Conservation (phyloP, 2,329 filamentous ascomycete species). For the Microascus cirrosus region DNA sequence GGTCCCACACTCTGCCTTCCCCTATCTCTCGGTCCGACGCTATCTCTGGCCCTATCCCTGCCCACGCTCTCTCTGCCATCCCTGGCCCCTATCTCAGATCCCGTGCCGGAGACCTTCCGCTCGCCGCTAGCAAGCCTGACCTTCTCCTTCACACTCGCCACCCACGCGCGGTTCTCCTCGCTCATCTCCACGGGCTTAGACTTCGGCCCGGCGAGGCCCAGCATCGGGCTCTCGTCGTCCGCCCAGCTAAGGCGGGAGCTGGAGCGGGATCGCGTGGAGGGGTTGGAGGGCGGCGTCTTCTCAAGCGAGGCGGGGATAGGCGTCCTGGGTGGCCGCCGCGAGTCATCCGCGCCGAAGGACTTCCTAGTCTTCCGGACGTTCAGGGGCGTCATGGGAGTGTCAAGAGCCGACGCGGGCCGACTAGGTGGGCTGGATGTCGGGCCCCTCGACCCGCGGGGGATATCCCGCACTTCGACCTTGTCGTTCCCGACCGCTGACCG, state of each 20-base stretch:
- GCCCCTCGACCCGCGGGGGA: slow-evolving; percentile 17
- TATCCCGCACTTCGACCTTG: slow-evolving; percentile 48
- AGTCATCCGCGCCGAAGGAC: slow-evolving; percentile 25
- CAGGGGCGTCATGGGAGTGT: slow-evolving; percentile 35
- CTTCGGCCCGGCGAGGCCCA: slow-evolving; percentile 62
- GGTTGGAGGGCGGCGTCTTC: slow-evolving; percentile 29
- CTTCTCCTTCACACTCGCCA: slow-evolving; percentile 73
- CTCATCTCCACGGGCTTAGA: slow-evolving; percentile 55
- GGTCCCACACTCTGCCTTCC: neutral
- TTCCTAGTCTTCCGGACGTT: slow-evolving; percentile 42
- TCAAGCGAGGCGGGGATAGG: slow-evolving; percentile 20
- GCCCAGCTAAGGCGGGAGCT: slow-evolving; percentile 45
- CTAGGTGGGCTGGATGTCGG: slow-evolving; percentile 26
- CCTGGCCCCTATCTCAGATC: slow-evolving; percentile 3
- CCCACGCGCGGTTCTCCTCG: slow-evolving; percentile 67
- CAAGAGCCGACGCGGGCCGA: slow-evolving; percentile 17
- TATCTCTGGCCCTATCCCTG: slow-evolving; percentile 37
- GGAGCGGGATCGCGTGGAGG: slow-evolving; percentile 34
- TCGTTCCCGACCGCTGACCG: slow-evolving; percentile 38
- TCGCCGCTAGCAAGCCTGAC: slow-evolving; percentile 61
- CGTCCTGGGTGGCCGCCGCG: slow-evolving; percentile 23
- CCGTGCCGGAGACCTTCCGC: slow-evolving; percentile 18
- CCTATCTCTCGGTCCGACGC: neutral
- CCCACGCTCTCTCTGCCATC: slow-evolving; percentile 32
- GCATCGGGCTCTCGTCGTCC: slow-evolving; percentile 44